phyloP scores from a whole-genome alignment of 2,329 filamentous ascomycete genomes.

The Hypoxylon sp. region DNA sequence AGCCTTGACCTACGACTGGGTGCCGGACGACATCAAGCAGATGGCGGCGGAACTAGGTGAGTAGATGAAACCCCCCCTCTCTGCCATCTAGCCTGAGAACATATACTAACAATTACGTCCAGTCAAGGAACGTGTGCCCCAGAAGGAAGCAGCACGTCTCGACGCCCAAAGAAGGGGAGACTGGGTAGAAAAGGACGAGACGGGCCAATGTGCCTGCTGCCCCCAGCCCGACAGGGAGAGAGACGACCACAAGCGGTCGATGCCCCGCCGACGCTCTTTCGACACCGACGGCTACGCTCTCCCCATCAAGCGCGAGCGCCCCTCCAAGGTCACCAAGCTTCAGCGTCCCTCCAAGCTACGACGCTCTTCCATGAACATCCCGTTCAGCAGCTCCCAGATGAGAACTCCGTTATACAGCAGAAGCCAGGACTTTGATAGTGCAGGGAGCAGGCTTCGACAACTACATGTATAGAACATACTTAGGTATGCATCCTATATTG shows the following conservation, averaged over 20 bases:
- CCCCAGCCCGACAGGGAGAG: conserved; percentile 36
- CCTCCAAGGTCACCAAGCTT: too few species aligned
- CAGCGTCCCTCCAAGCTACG: not conserved
- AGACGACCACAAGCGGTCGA: conserved; percentile 20
- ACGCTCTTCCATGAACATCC: not conserved
- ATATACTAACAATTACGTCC: conserved; percentile 1
- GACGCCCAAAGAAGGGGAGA: conserved; percentile 31
- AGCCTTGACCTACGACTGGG: conserved; percentile 57
- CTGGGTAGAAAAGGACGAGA: conserved; percentile 37
- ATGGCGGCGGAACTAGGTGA: conserved; percentile 53
- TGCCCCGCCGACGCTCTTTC: not conserved
- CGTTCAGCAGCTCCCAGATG: not conserved
- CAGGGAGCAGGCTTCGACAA: not conserved
- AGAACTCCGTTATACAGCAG: not conserved
- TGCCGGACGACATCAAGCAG: conserved; percentile 50
- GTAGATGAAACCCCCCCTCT: conserved; percentile 35
- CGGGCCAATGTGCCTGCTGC: conserved; percentile 42
- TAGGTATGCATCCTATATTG: too few species aligned
- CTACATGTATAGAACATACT: too few species aligned
- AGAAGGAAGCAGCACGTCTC: conserved; percentile 28
- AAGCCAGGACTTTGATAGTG: too few species aligned
- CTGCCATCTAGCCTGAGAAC: not conserved
- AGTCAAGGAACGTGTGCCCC: conserved; percentile 36
- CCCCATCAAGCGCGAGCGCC: not conserved
- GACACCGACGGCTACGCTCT: not conserved